Base-by-base conservation (phyloP, 75 land plant genomes). In the Pinus taeda region DNA sequence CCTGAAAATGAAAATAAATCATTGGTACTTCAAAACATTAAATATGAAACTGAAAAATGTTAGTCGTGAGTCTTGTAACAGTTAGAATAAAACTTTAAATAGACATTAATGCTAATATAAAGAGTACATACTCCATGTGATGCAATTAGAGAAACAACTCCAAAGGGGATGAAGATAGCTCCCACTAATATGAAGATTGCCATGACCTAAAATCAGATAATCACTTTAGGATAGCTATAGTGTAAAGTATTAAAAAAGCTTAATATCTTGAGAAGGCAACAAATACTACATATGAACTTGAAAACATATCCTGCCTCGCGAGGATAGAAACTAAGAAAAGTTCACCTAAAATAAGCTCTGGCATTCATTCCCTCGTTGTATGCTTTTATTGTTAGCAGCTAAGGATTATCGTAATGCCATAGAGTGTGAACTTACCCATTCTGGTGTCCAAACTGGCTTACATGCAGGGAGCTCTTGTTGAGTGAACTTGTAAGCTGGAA, bases 381-480 rank as follows among this genome's bases (percentile, higher is more conserved):
- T 56, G 11, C 33, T 15, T 45, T 29, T 2, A 15, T 6, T n/a
- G 24, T 33, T 33, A 33, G 33, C 1, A 24, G 53, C 4, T 74
- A 15, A 24, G 12, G 6, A 18, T 18, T 69, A 8, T 20, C 20
- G 14, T 26, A 8, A 18, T 67, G 53, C 5, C 33, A 49, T 24
- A 77, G 24, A 59, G 53, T 24, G 29, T 15, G 30, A 64, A 42
- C 82, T 75, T 76, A 94, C 97, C 97, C 97, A 94, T 83, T 80
- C 70, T 20, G 97, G 97, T 26, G 97, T 94, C 26, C 92, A 83
- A 70, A 94, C 81, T 13, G 97, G 97, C 84, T 92, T 94, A 84
- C 95, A 94, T 62, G 97, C 95, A 21, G 95, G 95, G 75, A 94
- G 90, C 70, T 90, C 91, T 72, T 94, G 97, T 66, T 94, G 97